These are phyloP conservation scores for Diplosphaera chodatii DNA, from an alignment of 139 green algal genomes.

Conservation along the genomic window DNA sequence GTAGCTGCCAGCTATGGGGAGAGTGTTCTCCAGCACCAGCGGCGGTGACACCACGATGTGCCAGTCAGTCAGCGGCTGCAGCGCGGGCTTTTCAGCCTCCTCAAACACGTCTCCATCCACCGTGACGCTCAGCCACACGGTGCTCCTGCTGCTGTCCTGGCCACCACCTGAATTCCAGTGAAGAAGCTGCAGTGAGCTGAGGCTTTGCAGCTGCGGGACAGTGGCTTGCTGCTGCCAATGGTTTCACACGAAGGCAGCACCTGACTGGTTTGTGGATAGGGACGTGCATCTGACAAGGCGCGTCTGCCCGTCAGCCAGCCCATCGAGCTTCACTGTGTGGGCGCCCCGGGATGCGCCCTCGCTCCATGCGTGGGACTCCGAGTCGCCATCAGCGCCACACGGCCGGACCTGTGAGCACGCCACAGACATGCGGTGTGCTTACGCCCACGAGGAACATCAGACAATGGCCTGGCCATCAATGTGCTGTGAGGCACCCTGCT, in stretches of 20 bases:
- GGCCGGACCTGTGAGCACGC: conserved; percentile 40
- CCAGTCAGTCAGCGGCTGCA: conserved; percentile 57
- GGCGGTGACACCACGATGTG: conserved; percentile 55
- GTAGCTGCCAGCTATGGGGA: conserved; percentile 57
- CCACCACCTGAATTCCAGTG: neutral
- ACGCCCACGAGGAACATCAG: too few relatives aligned
- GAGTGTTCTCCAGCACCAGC: conserved; percentile 66
- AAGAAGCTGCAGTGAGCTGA: too few relatives aligned
- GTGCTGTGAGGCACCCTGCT: too few relatives aligned
- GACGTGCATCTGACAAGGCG: conserved; percentile 47
- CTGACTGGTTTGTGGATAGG: neutral
- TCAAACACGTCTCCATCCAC: conserved; percentile 38
- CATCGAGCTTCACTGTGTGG: conserved; percentile 40
- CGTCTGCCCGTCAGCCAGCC: conserved; percentile 55
- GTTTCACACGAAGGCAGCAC: neutral
- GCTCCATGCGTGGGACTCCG: conserved; percentile 49
- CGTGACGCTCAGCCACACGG: conserved; percentile 56
- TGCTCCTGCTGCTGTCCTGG: neutral
- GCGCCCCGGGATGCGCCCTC: conserved; percentile 20
- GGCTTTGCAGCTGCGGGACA: too few relatives aligned
- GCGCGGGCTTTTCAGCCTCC: neutral
- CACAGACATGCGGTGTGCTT: too few relatives aligned
- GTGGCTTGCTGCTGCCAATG: too few relatives aligned
- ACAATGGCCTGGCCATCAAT: too few relatives aligned
- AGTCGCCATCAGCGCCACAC: conserved; percentile 1